Conservation (phyloP, 1,284 basidiomycete species). For the Ceratobasidium sp. region DNA sequence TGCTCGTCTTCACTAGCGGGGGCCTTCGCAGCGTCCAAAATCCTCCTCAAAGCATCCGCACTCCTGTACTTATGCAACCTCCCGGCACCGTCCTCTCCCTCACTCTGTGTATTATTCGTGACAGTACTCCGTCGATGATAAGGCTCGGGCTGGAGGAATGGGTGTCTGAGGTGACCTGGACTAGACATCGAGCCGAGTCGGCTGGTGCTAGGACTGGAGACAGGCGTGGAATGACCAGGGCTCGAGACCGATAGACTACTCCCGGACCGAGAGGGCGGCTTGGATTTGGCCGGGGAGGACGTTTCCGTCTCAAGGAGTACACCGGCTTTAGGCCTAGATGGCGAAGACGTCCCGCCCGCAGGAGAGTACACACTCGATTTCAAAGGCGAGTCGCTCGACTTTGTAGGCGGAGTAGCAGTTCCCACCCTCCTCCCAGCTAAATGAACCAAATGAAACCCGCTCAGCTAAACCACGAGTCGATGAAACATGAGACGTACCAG, state of each 20-base stretch:
- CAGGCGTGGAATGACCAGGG: not conserved
- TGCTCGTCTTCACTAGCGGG: constrained; percentile 45
- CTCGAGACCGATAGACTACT: not conserved
- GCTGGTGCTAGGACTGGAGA: not conserved
- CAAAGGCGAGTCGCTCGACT: not conserved
- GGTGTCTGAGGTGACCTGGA: constrained; percentile 6
- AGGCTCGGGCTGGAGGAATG: constrained; percentile 15
- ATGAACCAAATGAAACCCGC: not conserved
- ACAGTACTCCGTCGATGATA: not conserved
- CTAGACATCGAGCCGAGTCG: not conserved
- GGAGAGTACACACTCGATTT: constrained; percentile 1
- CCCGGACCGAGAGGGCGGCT: constrained; percentile 23
- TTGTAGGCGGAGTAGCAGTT: not conserved
- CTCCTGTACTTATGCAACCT: constrained; percentile 28
- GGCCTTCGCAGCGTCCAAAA: constrained; percentile 19
- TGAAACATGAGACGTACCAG: not conserved
- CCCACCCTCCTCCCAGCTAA: not conserved
- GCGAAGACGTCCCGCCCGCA: not conserved
- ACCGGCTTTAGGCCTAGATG: not conserved
- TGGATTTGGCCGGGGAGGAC: constrained; percentile 18
- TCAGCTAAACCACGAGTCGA: not conserved
- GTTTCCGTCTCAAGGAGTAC: not conserved
- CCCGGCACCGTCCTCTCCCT: not conserved
- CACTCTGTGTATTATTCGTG: constrained; percentile 1
- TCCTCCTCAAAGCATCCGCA: constrained; percentile 11